Evolutionary conservation across 2,329 filamentous ascomycete genomes (phyloP).

Genomic region (Penicillium oxalicum): DNA sequence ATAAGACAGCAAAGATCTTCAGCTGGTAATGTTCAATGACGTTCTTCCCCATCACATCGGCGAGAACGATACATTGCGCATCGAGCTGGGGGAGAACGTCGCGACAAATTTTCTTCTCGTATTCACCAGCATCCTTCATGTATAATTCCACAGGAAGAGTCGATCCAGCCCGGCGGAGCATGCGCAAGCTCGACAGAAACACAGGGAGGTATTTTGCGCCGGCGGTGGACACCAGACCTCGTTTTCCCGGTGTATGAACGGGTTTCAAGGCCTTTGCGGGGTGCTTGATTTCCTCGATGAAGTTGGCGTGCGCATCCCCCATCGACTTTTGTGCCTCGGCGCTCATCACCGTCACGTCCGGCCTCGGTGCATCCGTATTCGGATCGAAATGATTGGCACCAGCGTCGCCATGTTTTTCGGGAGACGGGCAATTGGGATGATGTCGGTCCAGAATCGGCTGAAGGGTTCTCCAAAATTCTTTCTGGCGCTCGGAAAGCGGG

Average conservation of each 20-base stretch:
- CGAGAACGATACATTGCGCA: constrained; percentile 40
- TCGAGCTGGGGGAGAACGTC: constrained; percentile 37
- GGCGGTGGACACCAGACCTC: constrained; percentile 49
- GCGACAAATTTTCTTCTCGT: constrained; percentile 38
- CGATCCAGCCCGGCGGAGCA: constrained; percentile 49
- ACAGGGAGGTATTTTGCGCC: constrained; percentile 46
- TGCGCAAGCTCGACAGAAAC: constrained; percentile 47
- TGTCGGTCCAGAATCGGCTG: constrained; percentile 31
- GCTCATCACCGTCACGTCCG: constrained; percentile 32
- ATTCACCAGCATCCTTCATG: constrained; percentile 35
- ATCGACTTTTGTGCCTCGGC: constrained; percentile 31
- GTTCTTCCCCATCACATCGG: constrained; percentile 36
- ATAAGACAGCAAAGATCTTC: constrained; percentile 53
- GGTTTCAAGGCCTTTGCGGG: constrained; percentile 25
- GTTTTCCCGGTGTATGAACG: constrained; percentile 35
- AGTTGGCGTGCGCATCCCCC: constrained; percentile 37
- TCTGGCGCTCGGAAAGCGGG: constrained; percentile 31
- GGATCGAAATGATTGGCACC: constrained; percentile 27
- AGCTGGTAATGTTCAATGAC: constrained; percentile 47
- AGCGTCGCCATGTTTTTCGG: constrained; percentile 21
- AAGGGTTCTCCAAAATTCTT: constrained; percentile 34
- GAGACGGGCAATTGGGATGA: constrained; percentile 27
- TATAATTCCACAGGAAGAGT: constrained; percentile 46
- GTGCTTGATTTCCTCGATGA: constrained; percentile 31
- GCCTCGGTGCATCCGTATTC: constrained; percentile 24